phyloP scores from a whole-genome alignment of 1,284 basidiomycete genomes.

The Ustilago tritici region DNA sequence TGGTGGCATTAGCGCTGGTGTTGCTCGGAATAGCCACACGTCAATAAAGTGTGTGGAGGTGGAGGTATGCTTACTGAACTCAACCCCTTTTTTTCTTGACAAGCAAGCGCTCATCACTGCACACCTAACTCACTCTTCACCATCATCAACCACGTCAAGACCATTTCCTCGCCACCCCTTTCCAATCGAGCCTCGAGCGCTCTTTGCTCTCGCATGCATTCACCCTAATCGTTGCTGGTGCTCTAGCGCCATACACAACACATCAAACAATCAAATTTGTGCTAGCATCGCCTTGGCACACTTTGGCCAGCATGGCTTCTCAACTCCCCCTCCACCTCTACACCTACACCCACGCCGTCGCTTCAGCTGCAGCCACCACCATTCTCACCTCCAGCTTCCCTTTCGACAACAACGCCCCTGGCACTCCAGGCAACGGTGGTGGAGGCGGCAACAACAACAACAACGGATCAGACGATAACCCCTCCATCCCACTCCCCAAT shows the following conservation, averaged over 20 bases:
- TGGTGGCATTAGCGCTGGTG: not conserved
- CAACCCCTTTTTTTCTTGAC: conserved; percentile 2
- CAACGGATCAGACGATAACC: conserved; percentile 33
- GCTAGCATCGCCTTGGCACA: too few relatives aligned
- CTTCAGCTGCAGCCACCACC: conserved; percentile 12
- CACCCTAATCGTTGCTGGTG: conserved; percentile 17
- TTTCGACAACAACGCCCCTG: not conserved
- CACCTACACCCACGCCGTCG: conserved; percentile 22
- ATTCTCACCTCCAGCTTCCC: conserved; percentile 1
- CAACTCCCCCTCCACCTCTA: conserved; percentile 31
- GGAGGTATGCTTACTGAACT: conserved; percentile 2
- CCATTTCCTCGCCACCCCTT: not conserved
- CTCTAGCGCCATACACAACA: conserved; percentile 18
- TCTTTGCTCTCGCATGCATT: conserved; percentile 10
- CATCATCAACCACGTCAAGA: conserved; percentile 2
- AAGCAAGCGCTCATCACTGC: too few relatives aligned
- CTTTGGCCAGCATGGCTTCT: conserved; percentile 13
- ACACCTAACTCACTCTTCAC: not conserved
- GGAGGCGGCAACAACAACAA: conserved; percentile 20
- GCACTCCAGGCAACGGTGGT: not conserved
- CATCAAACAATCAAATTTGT: too few relatives aligned
- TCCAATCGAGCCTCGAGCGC: not conserved
- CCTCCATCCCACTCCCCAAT: conserved; percentile 44
- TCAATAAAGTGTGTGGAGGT: conserved; percentile 7
- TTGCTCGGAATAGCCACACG: not conserved